phyloP scores from a whole-genome alignment of 1,284 basidiomycete species.

The Naganishia sp. region DNA sequence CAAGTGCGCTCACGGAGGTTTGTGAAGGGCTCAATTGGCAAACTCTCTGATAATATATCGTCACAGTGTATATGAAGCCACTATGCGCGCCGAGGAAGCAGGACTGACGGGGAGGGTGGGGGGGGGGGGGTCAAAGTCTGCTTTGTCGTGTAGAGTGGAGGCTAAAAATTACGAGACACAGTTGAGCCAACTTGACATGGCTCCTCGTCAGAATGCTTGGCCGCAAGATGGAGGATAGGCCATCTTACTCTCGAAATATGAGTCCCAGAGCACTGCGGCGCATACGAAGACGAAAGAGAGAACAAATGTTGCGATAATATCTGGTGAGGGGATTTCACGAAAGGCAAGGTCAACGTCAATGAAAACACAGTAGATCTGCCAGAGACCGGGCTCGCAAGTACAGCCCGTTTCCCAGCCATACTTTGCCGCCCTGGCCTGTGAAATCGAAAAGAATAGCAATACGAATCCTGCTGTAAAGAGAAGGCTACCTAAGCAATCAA shows the following conservation, averaged over 20 bases:
- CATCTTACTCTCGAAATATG: constrained; percentile 3
- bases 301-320: constrained; percentile 6
- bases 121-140: not conserved
- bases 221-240: constrained; percentile 3
- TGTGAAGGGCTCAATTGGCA: not conserved
- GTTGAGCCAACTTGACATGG: not conserved
- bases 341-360: not conserved
- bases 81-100: constrained; percentile 10
- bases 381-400: not conserved
- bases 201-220: constrained; percentile 1
- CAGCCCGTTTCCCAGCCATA: constrained; percentile 3
- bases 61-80: constrained; percentile 1
- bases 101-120: not conserved
- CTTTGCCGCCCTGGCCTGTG: constrained; percentile 5
- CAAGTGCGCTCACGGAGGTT: not conserved
- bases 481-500: constrained; percentile 7
- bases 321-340: not conserved
- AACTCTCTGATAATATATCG: constrained; percentile 1
- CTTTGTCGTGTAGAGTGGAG: not conserved
- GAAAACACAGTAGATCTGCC: no score
- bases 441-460: constrained; percentile 6
- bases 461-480: constrained; percentile 10
- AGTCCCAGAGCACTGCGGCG: not conserved
- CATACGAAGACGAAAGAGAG: not conserved
- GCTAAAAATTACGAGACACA: constrained; percentile 2